These are phyloP conservation scores for Aureobasidium sp. DNA, from an alignment of 2,329 filamentous ascomycete genomes.

Conservation along the genomic window DNA sequence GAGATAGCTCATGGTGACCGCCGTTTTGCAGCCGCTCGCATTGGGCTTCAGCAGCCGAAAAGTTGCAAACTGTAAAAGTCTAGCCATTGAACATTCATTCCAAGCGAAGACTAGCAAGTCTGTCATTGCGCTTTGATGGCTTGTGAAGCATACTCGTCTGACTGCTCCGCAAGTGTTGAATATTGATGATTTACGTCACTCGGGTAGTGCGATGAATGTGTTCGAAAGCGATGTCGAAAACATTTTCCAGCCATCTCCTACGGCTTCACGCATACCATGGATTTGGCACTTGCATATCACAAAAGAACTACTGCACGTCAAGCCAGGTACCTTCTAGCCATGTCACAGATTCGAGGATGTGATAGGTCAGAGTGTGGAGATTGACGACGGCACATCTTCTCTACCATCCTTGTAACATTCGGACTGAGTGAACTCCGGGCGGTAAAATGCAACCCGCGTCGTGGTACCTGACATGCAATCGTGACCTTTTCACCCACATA, in stretches of 20 bases:
- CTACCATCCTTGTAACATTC: background rate
- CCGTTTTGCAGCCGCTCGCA: background rate
- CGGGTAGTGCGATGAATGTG: background rate
- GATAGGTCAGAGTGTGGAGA: background rate
- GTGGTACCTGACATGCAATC: background rate
- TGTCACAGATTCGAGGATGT: background rate
- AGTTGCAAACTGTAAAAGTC: background rate
- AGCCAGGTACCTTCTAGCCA: background rate
- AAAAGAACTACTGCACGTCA: slow-evolving; percentile 1
- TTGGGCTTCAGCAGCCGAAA: background rate
- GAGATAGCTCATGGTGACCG: background rate
- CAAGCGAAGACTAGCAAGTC: background rate
- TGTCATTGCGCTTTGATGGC: background rate
- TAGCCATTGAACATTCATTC: background rate
- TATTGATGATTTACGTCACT: background rate
- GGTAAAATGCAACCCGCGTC: background rate
- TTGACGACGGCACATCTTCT: background rate
- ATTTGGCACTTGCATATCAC: background rate
- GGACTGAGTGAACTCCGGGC: background rate
- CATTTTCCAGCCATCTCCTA: background rate
- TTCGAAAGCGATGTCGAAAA: background rate
- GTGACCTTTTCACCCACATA: background rate
- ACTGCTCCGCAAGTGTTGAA: background rate
- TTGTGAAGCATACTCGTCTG: background rate
- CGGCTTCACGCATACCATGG: background rate